Base-by-base conservation (phyloP, 2,329 filamentous ascomycete species). In the Fusarium anthophilum region DNA sequence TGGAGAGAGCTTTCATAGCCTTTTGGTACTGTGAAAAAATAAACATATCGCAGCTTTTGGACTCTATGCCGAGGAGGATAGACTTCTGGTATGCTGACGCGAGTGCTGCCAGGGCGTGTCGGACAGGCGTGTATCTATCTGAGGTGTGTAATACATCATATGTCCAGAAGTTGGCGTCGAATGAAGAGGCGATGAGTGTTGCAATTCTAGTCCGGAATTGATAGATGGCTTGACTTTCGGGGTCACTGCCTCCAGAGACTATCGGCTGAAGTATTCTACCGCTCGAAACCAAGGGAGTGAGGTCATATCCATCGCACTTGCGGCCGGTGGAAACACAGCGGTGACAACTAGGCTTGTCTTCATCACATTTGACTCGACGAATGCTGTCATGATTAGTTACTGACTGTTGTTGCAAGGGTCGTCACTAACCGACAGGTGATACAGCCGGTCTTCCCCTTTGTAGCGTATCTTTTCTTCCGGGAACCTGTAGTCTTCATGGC, bases 171-270 rank as follows among this genome's bases (percentile, higher is more conserved):
- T 43, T 8, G 24, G 13, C 10, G 10, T 63, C 61, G n/a, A 63
- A 63, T 5, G 61, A 48, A 18, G 61, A 63, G 0, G 61, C 55
- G 17, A 63, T 60, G 0, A 61, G 55, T 1, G 44, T 30, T 24
- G 61, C 44, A 37, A 63, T 61, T 7, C 54, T 61, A 7, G 61
- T 63, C 17, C 55, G 61, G 20, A 63, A 63, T 18, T 63, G 61
- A 26, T 63, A 61, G n/a, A 63, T 63, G 1, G 61, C 61, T 8
- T 63, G 61, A 7, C 35, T 61, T 12, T 63, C 61, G 1, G 37
- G 15, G 13, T 63, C 37, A 28, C 20, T 43, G 8, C 55, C 35
- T 1, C 61, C n/a, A 8, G 35, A 15, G 1, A 18, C 9, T 2
- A 61, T 20, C 8, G n/a, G 14, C 3, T n/a, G 22, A 18, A 13